These are phyloP conservation scores for Phaeomoniella chlamydospora DNA, from an alignment of 2,329 filamentous ascomycete genomes.

Conservation along the genomic window DNA sequence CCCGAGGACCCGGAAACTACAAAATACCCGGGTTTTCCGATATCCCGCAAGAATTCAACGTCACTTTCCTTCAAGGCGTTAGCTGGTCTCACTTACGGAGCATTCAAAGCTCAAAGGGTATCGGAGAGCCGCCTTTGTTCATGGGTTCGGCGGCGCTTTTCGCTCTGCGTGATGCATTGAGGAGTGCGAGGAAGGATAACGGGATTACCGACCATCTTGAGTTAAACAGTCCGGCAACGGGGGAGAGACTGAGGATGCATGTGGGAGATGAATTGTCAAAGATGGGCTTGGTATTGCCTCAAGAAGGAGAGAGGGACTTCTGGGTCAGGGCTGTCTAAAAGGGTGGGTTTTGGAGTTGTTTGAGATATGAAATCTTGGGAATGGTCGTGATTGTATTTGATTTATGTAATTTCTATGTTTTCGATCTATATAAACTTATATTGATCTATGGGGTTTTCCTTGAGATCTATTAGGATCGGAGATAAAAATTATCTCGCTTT, in stretches of 20 bases:
- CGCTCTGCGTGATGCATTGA: constrained; percentile 72
- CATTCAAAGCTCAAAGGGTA: constrained; percentile 68
- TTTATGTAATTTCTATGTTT: too few relatives aligned
- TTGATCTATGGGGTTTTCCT: too few relatives aligned
- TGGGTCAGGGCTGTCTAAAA: constrained; percentile 42
- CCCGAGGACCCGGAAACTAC: constrained; percentile 36
- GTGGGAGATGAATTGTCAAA: constrained; percentile 66
- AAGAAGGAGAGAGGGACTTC: constrained; percentile 73
- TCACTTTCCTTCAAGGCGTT: constrained; percentile 72
- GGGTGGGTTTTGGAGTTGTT: too few relatives aligned
- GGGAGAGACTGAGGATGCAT: constrained; percentile 64
- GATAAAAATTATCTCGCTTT: constrained; percentile 3
- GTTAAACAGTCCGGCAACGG: constrained; percentile 67
- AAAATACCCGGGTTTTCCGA: constrained; percentile 87
- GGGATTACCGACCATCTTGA: constrained; percentile 53
- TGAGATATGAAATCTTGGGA: too few relatives aligned
- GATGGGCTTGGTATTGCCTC: constrained; percentile 52
- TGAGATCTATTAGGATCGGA: background rate
- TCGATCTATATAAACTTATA: too few relatives aligned
- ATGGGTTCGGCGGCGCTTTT: constrained; percentile 80
- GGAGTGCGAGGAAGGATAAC: constrained; percentile 56
- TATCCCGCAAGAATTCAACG: constrained; percentile 76
- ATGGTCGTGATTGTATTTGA: too few relatives aligned
- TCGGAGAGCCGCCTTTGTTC: constrained; percentile 63
- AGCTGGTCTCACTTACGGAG: constrained; percentile 77